phyloP scores from a whole-genome alignment of 495 filamentous ascomycete genomes.

The Aspergillus heteromorphus region DNA sequence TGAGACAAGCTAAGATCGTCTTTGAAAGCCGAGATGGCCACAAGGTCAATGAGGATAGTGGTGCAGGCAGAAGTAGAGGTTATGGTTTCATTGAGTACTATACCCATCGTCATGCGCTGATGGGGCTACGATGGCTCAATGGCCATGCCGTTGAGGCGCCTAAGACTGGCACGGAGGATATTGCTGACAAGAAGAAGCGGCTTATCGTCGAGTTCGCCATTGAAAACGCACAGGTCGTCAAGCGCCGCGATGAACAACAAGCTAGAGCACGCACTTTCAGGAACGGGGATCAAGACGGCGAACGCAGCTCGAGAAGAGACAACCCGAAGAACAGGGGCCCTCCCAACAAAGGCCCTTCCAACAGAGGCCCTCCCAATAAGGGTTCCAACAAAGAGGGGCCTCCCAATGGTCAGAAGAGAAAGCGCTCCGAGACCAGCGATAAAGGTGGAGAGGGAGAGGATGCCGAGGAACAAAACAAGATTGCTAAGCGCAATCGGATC shows the following conservation, averaged over 20 bases:
- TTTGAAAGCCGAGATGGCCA: conserved; percentile 79
- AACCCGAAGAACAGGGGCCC: conserved; percentile 16
- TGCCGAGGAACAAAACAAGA: conserved; percentile 45
- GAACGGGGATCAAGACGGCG: conserved; percentile 19
- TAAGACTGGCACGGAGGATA: conserved; percentile 30
- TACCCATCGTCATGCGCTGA: conserved; percentile 87
- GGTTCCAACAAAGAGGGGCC: conserved; percentile 7
- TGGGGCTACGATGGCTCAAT: conserved; percentile 93
- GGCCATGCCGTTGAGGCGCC: conserved; percentile 59
- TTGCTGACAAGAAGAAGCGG: conserved; percentile 62
- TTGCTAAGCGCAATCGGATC: conserved; percentile 57
- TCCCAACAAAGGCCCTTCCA: background rate
- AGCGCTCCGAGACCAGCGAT: conserved; percentile 32
- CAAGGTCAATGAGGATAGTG: conserved; percentile 68
- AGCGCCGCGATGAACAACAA: conserved; percentile 67
- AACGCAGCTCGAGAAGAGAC: conserved; percentile 16
- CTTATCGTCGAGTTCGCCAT: conserved; percentile 97
- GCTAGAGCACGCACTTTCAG: conserved; percentile 43
- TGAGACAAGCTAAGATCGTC: conserved; percentile 91
- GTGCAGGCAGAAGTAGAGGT: conserved; percentile 77
- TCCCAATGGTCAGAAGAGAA: conserved; percentile 32
- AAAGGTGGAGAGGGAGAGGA: conserved; percentile 25
- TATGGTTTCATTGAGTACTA: conserved; percentile 98
- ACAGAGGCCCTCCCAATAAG: background rate
- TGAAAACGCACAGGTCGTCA: conserved; percentile 93